These are phyloP conservation scores for Castanea mollissima DNA, from an alignment of 306 rosid genomes.

Conservation along the genomic window DNA sequence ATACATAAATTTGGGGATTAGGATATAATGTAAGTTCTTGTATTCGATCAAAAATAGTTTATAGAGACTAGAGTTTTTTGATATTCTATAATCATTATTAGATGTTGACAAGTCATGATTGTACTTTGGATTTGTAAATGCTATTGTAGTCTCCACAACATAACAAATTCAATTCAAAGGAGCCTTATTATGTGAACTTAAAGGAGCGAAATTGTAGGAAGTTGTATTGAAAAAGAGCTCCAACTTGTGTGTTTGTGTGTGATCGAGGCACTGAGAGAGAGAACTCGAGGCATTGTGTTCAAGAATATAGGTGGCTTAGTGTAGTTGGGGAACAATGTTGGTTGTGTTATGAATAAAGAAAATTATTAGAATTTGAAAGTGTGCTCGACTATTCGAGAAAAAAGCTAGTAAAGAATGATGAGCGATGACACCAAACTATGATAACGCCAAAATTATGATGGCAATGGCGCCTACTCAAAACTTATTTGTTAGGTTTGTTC, in stretches of 20 bases:
- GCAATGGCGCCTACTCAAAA: neutral
- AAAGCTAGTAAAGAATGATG: neutral
- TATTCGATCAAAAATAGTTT: too few species aligned
- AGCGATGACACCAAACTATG: neutral
- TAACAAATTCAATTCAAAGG: too few species aligned
- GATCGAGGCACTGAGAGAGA: neutral
- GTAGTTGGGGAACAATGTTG: neutral
- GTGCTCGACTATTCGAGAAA: neutral
- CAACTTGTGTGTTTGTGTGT: neutral
- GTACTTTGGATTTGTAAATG: too few species aligned
- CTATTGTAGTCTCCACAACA: too few species aligned
- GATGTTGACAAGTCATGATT: too few species aligned
- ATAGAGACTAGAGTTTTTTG: too few species aligned
- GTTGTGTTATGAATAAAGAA: neutral
- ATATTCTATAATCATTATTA: too few species aligned
- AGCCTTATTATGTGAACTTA: too few species aligned
- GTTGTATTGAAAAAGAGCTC: neutral
- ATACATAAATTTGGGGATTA: too few species aligned
- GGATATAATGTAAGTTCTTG: too few species aligned
- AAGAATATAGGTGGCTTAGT: too few species aligned
- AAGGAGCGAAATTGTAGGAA: neutral
- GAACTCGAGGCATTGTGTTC: neutral
- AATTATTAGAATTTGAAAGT: neutral
- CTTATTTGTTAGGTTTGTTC: neutral
- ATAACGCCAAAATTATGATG: neutral